Evolutionary conservation across 208 protist genomes (phyloP), one percentile per base, ranked within the genome.

Genomic region (Trypanosoma caninum): DNA sequence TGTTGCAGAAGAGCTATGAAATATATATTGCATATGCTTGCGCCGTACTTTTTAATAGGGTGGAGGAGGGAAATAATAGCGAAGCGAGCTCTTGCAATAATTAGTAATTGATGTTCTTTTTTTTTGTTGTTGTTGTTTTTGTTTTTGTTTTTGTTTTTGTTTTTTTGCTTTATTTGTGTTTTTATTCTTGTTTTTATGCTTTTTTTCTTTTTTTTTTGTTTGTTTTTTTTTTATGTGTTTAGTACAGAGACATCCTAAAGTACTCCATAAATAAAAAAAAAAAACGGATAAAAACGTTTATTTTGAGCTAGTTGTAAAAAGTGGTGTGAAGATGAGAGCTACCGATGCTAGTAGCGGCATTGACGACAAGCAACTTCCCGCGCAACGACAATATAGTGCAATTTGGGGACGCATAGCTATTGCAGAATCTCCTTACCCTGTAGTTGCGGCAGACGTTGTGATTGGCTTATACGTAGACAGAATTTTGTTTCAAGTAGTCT

Each of bases 381-480:
- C 34, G 41, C 27, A 48, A 10, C 52, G 40, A 38, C 44, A 55
- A 3, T 31, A 69, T 42, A 75, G 80, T 57, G 74, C 60, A 28
- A 22, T 89, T 10, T 84, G 78, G 78, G 78, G 66, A 27, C 52
- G 65, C 18, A 44, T 87, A 16, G 30, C 73, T 3, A 61, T 90
- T 34, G 59, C 72, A 1, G 79, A 90, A 28, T 52, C 30, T 1
- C 74, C 69, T 11, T 90, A 64, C 64, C 60, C 56, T 38, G 75
- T 81, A 0, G 58, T 90, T 1, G 69, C 56, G 11, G 79, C 74
- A 5, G 52, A 72, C 37, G 71, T 82, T 0, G 69, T 82, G 7
- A 42, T 80, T 4, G 71, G 75, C 16, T 40, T 84, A 22, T 78
- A 74, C 11, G 45, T 53, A 7, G 59, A 68, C 16, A 61, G 80